Evolutionary conservation across 257 asterid genomes (phyloP).

Genomic region (Ajuga chamaepitys): DNA sequence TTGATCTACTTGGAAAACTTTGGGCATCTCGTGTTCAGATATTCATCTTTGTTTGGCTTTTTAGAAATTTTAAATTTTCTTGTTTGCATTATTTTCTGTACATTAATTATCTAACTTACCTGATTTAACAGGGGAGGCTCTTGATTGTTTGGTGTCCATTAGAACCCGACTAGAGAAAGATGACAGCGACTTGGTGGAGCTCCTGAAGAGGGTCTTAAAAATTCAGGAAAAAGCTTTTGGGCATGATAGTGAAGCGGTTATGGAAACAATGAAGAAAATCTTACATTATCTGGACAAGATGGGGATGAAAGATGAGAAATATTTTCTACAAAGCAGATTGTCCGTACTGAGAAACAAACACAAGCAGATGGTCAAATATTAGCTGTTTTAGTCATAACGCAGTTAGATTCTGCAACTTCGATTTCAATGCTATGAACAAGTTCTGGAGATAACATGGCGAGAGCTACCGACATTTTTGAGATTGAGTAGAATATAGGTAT

Average conservation of each 20-base stretch:
- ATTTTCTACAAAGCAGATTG: conserved; percentile 62
- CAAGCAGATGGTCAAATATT: conserved; percentile 38
- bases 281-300: conserved; percentile 57
- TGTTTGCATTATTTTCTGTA: too few species aligned
- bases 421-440: neutral
- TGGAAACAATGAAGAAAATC: conserved; percentile 68
- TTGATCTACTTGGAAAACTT: neutral
- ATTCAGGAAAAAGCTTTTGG: conserved; percentile 83
- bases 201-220: conserved; percentile 66
- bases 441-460: neutral
- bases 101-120: neutral
- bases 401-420: neutral
- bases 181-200: conserved; percentile 42
- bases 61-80: too few species aligned
- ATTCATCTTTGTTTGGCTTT: neutral
- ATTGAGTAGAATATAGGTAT: conserved; percentile 2
- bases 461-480: neutral
- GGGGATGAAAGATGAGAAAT: conserved; percentile 64
- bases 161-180: conserved; percentile 57
- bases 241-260: conserved; percentile 57
- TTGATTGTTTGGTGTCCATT: conserved; percentile 86
- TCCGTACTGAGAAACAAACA: conserved; percentile 46
- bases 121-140: conserved; percentile 77
- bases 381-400: neutral
- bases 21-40: neutral